Evolutionary conservation across 805 yeast genomes (phyloP).

Genomic region (Lipomyces spencermartinsiae): DNA sequence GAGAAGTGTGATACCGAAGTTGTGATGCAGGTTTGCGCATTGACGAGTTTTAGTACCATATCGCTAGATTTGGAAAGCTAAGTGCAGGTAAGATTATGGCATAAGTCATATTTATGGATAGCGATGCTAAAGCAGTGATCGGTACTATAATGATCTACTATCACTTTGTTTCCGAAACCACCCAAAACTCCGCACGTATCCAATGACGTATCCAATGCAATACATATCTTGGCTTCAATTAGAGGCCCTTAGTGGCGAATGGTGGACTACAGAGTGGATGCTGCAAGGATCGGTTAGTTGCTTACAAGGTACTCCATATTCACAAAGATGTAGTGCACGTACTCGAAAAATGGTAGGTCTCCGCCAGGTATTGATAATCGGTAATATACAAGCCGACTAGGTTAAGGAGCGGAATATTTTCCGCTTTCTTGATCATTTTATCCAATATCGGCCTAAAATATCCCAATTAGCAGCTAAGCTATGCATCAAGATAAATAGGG

Average conservation of each 20-base stretch:
- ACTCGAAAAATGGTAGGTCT: constrained; percentile 48
- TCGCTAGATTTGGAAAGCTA: too few relatives aligned
- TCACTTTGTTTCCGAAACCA: too few relatives aligned
- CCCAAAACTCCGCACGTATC: too few relatives aligned
- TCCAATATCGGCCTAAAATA: constrained; percentile 42
- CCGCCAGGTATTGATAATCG: constrained; percentile 50
- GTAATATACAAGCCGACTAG: constrained; percentile 46
- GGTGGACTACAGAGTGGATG: constrained; percentile 5
- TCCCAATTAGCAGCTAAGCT: not conserved
- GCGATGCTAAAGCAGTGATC: too few relatives aligned
- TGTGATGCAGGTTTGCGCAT: too few relatives aligned
- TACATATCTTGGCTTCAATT: not conserved
- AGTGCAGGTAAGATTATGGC: too few relatives aligned
- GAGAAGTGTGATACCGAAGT: too few relatives aligned
- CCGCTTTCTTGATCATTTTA: constrained; percentile 40
- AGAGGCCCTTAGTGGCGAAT: not conserved
- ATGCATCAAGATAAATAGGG: not conserved
- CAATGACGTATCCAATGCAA: not conserved
- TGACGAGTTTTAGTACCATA: too few relatives aligned
- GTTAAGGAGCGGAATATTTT: constrained; percentile 45
- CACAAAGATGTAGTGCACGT: constrained; percentile 14
- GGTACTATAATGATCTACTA: too few relatives aligned
- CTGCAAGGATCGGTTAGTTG: not conserved
- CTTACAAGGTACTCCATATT: not conserved
- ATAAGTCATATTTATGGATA: too few relatives aligned